Evolutionary conservation across 352 stramenopile genomes (phyloP).

Genomic region (Phytopythium mirpurense): DNA sequence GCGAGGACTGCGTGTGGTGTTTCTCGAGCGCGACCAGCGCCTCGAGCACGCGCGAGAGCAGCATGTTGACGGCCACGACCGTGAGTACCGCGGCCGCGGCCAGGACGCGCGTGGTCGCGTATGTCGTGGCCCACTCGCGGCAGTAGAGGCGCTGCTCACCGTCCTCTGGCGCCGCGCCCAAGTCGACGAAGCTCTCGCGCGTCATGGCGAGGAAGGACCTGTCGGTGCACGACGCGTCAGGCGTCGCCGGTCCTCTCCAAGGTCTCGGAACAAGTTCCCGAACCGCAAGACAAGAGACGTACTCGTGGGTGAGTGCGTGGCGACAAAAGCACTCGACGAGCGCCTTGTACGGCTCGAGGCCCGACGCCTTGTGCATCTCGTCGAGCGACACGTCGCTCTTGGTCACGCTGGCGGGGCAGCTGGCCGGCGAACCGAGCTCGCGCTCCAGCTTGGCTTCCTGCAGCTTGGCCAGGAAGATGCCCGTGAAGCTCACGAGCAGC

Average conservation of each 20-base stretch:
- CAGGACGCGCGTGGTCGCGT: constrained; percentile 60
- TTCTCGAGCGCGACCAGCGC: constrained; percentile 70
- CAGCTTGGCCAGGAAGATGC: constrained; percentile 71
- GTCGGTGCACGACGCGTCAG: not conserved
- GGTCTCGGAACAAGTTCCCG: too few species aligned
- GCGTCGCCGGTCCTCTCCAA: too few species aligned
- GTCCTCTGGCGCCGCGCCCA: constrained; percentile 18
- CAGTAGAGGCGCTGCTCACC: constrained; percentile 39
- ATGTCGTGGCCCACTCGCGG: constrained; percentile 62
- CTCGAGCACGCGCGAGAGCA: constrained; percentile 62
- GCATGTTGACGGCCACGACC: constrained; percentile 64
- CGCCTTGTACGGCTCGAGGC: constrained; percentile 55
- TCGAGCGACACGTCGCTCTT: constrained; percentile 69
- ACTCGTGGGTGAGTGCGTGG: constrained; percentile 38
- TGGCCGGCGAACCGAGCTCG: constrained; percentile 60
- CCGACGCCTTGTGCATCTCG: constrained; percentile 47
- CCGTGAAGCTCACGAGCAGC: constrained; percentile 65
- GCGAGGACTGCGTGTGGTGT: constrained; percentile 70
- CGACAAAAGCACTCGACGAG: constrained; percentile 84
- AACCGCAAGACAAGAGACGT: too few species aligned
- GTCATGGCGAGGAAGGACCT: constrained; percentile 62
- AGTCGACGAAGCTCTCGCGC: constrained; percentile 47
- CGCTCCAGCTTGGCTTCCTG: constrained; percentile 69
- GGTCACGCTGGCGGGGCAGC: constrained; percentile 45
- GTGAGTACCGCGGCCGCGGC: constrained; percentile 61